Percentiles rank a stretch among this genome's conserved stretches.
phyloP scores from a whole-genome alignment of 2,329 filamentous ascomycete species.

The Ophiostoma perfectum region DNA sequence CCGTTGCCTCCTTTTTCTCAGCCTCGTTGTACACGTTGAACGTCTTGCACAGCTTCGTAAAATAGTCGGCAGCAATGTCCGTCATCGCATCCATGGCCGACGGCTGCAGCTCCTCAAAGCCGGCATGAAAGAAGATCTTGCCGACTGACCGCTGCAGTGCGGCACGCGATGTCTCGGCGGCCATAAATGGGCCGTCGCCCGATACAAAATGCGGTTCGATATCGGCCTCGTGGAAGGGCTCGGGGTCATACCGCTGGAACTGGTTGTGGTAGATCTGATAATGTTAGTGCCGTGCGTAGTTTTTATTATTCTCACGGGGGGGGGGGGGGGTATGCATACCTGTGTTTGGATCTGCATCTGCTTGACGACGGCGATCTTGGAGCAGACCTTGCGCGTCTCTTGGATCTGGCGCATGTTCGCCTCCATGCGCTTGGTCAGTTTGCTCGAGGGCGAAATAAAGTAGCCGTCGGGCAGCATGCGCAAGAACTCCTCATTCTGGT shows the following conservation, averaged over 20 bases:
- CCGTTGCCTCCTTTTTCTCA: conserved; percentile 62
- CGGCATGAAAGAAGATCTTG: conserved; percentile 92
- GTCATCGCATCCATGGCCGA: conserved; percentile 87
- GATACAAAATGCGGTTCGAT: conserved; percentile 84
- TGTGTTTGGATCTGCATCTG: conserved; percentile 99
- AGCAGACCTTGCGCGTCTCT: conserved; percentile 90
- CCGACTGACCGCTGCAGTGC: conserved; percentile 86
- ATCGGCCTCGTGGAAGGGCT: conserved; percentile 82
- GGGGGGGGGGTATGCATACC: too few relatives aligned
- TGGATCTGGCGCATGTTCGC: conserved; percentile 92
- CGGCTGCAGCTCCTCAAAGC: conserved; percentile 95
- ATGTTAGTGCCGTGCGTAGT: too few relatives aligned
- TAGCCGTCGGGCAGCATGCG: conserved; percentile 67
- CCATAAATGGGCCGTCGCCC: conserved; percentile 83
- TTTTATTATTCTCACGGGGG: too few relatives aligned
- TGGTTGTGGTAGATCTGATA: conserved; percentile 84
- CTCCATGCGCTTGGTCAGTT: conserved; percentile 73
- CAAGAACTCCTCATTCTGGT: conserved; percentile 80
- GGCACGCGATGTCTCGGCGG: conserved; percentile 71
- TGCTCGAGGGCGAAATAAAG: conserved; percentile 70
- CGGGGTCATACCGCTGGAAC: conserved; percentile 91
- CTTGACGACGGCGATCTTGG: conserved; percentile 96
- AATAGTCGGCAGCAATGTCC: conserved; percentile 83
- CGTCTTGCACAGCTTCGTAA: conserved; percentile 73
- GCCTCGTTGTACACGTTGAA: conserved; percentile 79